Base-by-base conservation (phyloP, 2,329 filamentous ascomycete genomes). In the Fusarium duplospermum region DNA sequence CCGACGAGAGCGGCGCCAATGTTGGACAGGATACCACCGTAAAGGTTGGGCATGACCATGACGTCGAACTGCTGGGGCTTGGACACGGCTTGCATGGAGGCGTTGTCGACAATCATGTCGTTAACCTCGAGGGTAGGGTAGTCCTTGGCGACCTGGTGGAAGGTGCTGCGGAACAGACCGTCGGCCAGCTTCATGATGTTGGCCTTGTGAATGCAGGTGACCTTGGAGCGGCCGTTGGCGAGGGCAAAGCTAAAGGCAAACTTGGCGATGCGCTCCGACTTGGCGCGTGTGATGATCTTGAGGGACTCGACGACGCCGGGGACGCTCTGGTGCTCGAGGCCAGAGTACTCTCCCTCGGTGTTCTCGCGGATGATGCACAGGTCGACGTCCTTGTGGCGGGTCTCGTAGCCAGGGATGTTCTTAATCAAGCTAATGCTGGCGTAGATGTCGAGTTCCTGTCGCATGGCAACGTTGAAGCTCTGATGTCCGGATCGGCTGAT, bases 151-250 rank as follows among this genome's bases (percentile, higher is more conserved):
- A 96, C 92, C 81, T 92, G 90, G 89, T 97, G 94, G 90, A 98
- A 97, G 78, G 96, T 98, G 88, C 92, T 96, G 84, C 96, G 93
- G 94, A 99, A 99, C 67, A 99, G 93, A 86, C 96, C 96, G 80
- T 99, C 96, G 84, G 95, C 96, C 69, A 99, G 90, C 91, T 99
- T 99, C 96, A 99, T 99, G 89, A 99, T 99, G 90, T 99, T 99
- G 87, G 96, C 96, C 91, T 99, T 99, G 93, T 99, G 96, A 83
- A 99, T 98, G 89, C 96, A 98, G 78, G 96, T 98, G 67, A 99
- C 94, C 93, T 98, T 98, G 90, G 97, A 96, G 84, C 96, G 92
- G 91, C 97, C 96, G 90, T 99, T 99, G 86, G 96, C 96, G 68
- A 98, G 93, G 69, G 96, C 96, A 82, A 99, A 99, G 83, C 93